Evolutionary conservation across 2,329 filamentous ascomycete species (phyloP), one percentile per base, ranked within the genome.

Genomic region (Nemania sp.): DNA sequence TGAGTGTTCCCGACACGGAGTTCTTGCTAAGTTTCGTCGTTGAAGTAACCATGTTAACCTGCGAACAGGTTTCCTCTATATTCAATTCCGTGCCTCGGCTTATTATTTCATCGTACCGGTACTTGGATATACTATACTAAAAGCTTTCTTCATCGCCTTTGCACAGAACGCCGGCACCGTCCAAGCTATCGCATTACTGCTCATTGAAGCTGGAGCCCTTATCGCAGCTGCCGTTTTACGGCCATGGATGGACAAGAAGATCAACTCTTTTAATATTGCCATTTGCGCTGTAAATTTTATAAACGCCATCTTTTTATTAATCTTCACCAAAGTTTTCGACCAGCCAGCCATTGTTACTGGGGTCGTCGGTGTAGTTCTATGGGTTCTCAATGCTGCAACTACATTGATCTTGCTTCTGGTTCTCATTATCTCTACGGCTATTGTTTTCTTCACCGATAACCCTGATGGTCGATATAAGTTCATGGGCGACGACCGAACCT

Each of bases 241-340:
- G 56, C 93, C 93, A 15, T 97, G 91, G 88, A 97, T 97, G 93
- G 93, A 97, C 80, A 96, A 96, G 84, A 93, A 92, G 77, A 96
- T 91, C 57, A 97, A 97, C 73, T 86, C 87, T 42, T 96, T 96
- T 81, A 97, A 97, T 76, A 96, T 97, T 67, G 83, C 91, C 56
- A 97, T 97, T 66, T 88, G 86, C 59, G 88, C 84, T 40, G 80
- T 96, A 73, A 97, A 96, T 78, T 96, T 97, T 72, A 72, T 97
- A 66, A 96, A 94, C 73, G 82, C 88, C 51, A 86, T 97, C 70
- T 95, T 96, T 77, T 77, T 97, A 28, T 79, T 97, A 51, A 83
- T 97, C 65, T 96, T 96, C 76, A 90, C 90, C 20, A 82, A 88
- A 57, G 83, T 96, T 42, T 97, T 97, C 73, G 86, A 88, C 61